Evolutionary conservation across 1,284 basidiomycete species (phyloP).

Genomic region (Xerocomus minutiporus): DNA sequence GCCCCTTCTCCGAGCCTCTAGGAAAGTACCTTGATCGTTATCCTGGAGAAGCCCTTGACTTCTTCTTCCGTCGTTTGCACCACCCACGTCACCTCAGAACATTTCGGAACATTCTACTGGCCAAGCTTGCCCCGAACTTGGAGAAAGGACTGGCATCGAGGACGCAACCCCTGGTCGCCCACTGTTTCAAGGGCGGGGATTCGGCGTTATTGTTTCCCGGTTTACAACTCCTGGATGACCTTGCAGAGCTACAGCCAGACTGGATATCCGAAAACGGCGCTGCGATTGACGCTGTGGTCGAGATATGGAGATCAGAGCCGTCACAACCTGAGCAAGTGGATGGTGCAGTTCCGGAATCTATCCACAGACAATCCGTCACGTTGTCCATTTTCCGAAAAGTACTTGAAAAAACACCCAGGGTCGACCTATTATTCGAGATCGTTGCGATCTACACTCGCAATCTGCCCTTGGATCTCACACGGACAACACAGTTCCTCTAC

Average conservation of each 20-base stretch:
- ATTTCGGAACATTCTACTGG: constrained; percentile 75
- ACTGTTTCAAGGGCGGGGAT: constrained; percentile 57
- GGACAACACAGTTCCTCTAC: constrained; percentile 86
- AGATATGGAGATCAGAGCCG: constrained; percentile 65
- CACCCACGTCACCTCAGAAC: constrained; percentile 76
- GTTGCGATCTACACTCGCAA: constrained; percentile 80
- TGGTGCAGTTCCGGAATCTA: constrained; percentile 47
- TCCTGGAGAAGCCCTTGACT: constrained; percentile 78
- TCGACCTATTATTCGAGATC: constrained; percentile 88
- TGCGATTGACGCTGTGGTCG: constrained; percentile 66
- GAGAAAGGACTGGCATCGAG: constrained; percentile 70
- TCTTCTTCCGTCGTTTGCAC: constrained; percentile 78
- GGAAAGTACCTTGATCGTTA: constrained; percentile 92
- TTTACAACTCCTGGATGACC: constrained; percentile 73
- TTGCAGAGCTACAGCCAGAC: constrained; percentile 59
- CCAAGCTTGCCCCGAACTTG: constrained; percentile 72
- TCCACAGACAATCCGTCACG: constrained; percentile 66
- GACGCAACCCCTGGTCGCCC: constrained; percentile 56
- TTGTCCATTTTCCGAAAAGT: constrained; percentile 76
- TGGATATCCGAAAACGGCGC: constrained; percentile 73
- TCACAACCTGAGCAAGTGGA: constrained; percentile 46
- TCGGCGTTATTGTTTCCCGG: constrained; percentile 58
- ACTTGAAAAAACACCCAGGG: constrained; percentile 62
- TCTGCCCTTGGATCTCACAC: constrained; percentile 79
- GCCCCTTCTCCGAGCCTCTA: constrained; percentile 92